Evolutionary conservation across 768 basidiomycete genomes (phyloP), one percentile per base, ranked within the genome.

Genomic region (Mycena maculata): DNA sequence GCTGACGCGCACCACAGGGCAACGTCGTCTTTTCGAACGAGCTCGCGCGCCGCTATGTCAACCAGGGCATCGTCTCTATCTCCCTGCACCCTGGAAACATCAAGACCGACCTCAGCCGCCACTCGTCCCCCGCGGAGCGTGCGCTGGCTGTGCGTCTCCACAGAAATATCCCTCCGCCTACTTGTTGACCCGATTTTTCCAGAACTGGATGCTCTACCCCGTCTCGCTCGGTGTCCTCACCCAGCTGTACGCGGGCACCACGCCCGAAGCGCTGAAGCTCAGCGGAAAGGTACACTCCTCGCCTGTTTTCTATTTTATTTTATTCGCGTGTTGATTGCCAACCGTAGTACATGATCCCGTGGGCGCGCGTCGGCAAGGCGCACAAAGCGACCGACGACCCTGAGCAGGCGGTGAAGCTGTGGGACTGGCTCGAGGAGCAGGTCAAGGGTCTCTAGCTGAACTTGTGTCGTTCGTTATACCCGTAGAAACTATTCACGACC

Each of bases 1-100:
- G 22, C 50, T 53, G 8, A 18, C 48, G 44, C n/a, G 52, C 11
- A n/a, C 36, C 12, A 7, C 57, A 86, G 84, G 87, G 76, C 18
- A 83, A 85, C 55, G 75, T 85, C 4, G 78, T 86, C 4, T 70
- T 81, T 13, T 76, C 84, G 3, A 67, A 77, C n/a, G 88, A 87
- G 72, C 74, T 88, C 23, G 83, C 82, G 18, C 73, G 83, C 49
- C 78, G 84, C 67, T 84, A 85, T 67, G 81, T 75, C 2, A 82
- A 83, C 45, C 69, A 82, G 68, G 83, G 82, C 18, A 82, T 89
- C 53, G 77, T 88, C 0, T 82, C 82, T 2, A 77, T 78, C 28
- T 76, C 82, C n/a, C 69, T 87, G 44, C 77, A 87, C 66, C 86
- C 88, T 1, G 85, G 73, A 4, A 74, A 75, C 65, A 74, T 82